A percentile compares a stretch with the other conserved stretches of the same genome.
Conservation (phyloP, 495 filamentous ascomycete genomes). For the Apiosordaria backusii region DNA sequence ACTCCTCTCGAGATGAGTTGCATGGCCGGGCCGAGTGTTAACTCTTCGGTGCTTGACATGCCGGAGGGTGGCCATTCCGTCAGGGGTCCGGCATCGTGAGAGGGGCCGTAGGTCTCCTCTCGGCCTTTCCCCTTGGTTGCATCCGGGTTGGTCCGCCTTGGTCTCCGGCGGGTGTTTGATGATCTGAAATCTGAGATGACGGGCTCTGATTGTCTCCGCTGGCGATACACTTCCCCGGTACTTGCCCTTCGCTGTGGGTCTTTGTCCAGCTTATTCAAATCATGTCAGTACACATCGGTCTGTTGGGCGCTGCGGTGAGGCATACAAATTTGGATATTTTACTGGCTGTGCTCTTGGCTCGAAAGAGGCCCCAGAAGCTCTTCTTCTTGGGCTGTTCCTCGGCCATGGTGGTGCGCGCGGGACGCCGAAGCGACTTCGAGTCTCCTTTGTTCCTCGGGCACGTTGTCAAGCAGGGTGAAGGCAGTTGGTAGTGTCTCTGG, state of each 20-base stretch:
- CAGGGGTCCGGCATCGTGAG: slow-evolving; percentile 38
- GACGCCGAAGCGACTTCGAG: slow-evolving; percentile 1
- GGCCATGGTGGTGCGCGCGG: neutral
- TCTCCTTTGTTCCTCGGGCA: neutral
- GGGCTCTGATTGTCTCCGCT: slow-evolving; percentile 11
- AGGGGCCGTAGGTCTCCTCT: slow-evolving; percentile 29
- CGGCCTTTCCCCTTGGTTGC: slow-evolving; percentile 45
- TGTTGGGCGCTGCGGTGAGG: neutral
- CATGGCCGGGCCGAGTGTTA: slow-evolving; percentile 45
- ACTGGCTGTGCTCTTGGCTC: slow-evolving; percentile 19
- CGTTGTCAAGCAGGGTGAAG: neutral
- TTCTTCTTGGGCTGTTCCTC: slow-evolving; percentile 22
- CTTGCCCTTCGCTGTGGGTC: slow-evolving; percentile 17
- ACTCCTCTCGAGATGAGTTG: slow-evolving; percentile 46
- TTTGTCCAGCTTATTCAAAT: slow-evolving; percentile 11
- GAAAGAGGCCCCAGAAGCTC: slow-evolving; percentile 21
- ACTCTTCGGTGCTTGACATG: slow-evolving; percentile 41
- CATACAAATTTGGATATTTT: slow-evolving; percentile 18
- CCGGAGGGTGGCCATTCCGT: slow-evolving; percentile 48
- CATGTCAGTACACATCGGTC: slow-evolving; percentile 8
- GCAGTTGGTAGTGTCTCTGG: neutral
- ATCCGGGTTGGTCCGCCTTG: slow-evolving; percentile 37
- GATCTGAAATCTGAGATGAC: neutral
- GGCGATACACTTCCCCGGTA: slow-evolving; percentile 12
- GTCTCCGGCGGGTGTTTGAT: slow-evolving; percentile 35